phyloP scores from a whole-genome alignment of 805 yeast genomes.

The Maudiozyma bulderi region DNA sequence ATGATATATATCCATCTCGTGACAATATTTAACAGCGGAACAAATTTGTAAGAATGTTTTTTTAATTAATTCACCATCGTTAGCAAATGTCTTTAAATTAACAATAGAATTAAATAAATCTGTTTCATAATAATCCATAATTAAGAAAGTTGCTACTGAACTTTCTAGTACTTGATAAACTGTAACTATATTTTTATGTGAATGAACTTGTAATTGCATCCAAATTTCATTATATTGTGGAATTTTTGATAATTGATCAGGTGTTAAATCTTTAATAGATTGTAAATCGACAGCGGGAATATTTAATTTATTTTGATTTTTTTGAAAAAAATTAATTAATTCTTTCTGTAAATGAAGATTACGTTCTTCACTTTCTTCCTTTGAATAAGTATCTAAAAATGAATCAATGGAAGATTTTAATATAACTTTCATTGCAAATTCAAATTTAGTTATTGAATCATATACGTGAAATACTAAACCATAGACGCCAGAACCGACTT shows the following conservation, averaged over 20 bases:
- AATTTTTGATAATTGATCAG: slow-evolving; percentile 28
- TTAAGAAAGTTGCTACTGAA: slow-evolving; percentile 49
- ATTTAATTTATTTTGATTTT: slow-evolving; percentile 16
- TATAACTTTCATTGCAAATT: slow-evolving; percentile 65
- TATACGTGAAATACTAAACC: slow-evolving; percentile 69
- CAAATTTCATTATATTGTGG: slow-evolving; percentile 54
- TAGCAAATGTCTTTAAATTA: slow-evolving; percentile 51
- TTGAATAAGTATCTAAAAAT: slow-evolving; percentile 8
- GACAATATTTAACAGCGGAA: slow-evolving; percentile 77
- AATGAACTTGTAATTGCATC: slow-evolving; percentile 64
- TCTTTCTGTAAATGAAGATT: slow-evolving; percentile 18
- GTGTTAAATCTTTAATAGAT: slow-evolving; percentile 24
- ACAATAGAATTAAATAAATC: slow-evolving; percentile 83
- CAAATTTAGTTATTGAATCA: slow-evolving; percentile 40
- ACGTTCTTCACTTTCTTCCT: slow-evolving; percentile 18
- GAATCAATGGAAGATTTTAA: slow-evolving; percentile 32
- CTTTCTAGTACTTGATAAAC: slow-evolving; percentile 65
- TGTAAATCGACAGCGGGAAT: slow-evolving; percentile 25
- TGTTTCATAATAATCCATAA: slow-evolving; percentile 83
- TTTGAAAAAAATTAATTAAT: slow-evolving; percentile 15
- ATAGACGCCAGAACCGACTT: slow-evolving; percentile 71
- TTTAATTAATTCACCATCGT: slow-evolving; percentile 43
- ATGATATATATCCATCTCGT: slow-evolving; percentile 75
- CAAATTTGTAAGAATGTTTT: slow-evolving; percentile 65
- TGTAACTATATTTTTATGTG: slow-evolving; percentile 68